Evolutionary conservation across 2,329 filamentous ascomycete genomes (phyloP).

Genomic region (Boeremia exigua): DNA sequence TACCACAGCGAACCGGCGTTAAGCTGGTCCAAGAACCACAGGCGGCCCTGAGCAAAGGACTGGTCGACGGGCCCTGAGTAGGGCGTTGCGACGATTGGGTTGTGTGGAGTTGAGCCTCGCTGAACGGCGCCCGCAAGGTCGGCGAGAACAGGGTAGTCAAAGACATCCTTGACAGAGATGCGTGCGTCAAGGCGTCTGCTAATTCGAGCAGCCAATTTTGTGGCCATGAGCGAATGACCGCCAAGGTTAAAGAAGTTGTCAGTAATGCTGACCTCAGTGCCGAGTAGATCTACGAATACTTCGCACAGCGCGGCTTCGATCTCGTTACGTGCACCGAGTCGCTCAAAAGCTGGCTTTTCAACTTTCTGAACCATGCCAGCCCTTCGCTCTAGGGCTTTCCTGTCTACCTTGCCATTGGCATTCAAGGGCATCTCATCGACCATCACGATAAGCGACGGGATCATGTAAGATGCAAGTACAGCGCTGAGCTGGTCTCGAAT

Average conservation of each 20-base stretch:
- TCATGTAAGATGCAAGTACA: conserved; percentile 4
- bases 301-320: too few relatives aligned
- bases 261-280: background rate
- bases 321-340: too few relatives aligned
- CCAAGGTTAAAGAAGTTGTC: conserved; percentile 10
- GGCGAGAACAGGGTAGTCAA: too few relatives aligned
- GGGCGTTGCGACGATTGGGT: too few relatives aligned
- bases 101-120: too few relatives aligned
- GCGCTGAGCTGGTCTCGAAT: background rate
- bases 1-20: too few relatives aligned
- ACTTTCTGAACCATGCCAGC: background rate
- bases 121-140: too few relatives aligned
- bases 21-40: too few relatives aligned
- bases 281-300: background rate
- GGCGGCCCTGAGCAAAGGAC: too few relatives aligned
- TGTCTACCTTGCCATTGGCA: conserved; percentile 1
- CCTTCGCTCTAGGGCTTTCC: background rate
- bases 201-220: background rate
- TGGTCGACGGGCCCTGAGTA: too few relatives aligned
- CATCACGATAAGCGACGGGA: conserved; percentile 4
- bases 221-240: conserved; percentile 2
- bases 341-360: background rate
- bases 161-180: too few relatives aligned
- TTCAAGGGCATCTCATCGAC: conserved; percentile 2
- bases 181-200: too few relatives aligned